Conservation (phyloP, 108 stramenopile species). For the Cyclotella baltica region DNA sequence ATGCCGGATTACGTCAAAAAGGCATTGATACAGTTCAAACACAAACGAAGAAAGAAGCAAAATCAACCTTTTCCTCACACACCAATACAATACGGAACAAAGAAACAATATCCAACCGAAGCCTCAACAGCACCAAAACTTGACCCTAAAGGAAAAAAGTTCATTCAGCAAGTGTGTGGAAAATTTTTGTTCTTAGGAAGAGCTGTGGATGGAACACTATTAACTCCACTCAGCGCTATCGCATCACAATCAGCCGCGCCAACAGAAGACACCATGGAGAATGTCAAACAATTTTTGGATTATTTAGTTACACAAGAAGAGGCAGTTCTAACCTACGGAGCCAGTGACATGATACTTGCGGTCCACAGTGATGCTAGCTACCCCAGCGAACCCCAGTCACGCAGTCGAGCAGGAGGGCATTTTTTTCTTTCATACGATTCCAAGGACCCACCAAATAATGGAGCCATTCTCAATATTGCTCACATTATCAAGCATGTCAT, state of each 20-base stretch:
- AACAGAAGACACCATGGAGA: constrained; percentile 1
- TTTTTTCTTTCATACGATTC: neutral
- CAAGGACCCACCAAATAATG: neutral
- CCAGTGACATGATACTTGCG: no score
- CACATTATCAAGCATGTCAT: no score
- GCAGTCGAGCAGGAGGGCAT: neutral
- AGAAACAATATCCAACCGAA: neutral
- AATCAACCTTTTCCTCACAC: neutral
- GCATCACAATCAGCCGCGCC: neutral
- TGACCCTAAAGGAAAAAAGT: neutral
- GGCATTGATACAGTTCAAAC: constrained; percentile 1
- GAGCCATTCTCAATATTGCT: no score
- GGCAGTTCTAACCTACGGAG: neutral
- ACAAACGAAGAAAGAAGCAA: neutral
- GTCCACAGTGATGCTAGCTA: neutral
- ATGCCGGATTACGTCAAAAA: neutral
- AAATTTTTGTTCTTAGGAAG: neutral
- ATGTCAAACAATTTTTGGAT: neutral
- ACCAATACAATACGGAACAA: neutral
- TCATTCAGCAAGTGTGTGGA: neutral
- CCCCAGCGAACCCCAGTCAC: neutral
- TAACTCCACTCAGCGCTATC: neutral
- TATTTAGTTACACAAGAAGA: constrained; percentile 14
- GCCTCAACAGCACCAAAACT: neutral
- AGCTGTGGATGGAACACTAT: neutral